A percentile compares a stretch with the other conserved stretches of the same genome.
Conservation (phyloP, 228 moss, liverwort and hornwort species). For the Sphagnum fallax region DNA sequence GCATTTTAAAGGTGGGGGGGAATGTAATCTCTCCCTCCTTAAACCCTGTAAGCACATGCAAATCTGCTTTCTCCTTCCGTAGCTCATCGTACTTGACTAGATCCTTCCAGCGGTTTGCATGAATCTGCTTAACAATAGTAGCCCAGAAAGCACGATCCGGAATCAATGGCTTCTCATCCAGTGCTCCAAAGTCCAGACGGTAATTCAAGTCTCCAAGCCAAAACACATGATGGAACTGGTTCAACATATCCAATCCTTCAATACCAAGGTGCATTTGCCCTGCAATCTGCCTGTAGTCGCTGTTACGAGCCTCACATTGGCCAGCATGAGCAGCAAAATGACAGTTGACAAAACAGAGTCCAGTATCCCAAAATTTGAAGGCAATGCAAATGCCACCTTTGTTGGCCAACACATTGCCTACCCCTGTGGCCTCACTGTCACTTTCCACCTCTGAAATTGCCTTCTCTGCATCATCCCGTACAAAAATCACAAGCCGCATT, state of each 20-base stretch:
- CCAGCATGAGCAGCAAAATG: conserved; percentile 96
- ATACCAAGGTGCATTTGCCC: conserved; percentile 79
- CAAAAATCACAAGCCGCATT: conserved; percentile 94
- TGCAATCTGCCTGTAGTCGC: conserved; percentile 86
- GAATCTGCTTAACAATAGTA: conserved; percentile 74
- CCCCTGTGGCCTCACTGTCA: conserved; percentile 93
- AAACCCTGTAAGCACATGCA: conserved; percentile 70
- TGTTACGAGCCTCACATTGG: conserved; percentile 91
- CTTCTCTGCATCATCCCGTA: conserved; percentile 83
- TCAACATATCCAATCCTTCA: conserved; percentile 87
- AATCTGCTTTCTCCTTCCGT: conserved; percentile 64
- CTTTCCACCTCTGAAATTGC: conserved; percentile 88
- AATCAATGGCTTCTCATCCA: conserved; percentile 51
- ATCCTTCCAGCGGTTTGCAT: conserved; percentile 54
- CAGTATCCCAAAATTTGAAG: conserved; percentile 98
- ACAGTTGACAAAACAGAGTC: conserved; percentile 94
- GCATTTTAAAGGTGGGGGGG: conserved; percentile 97
- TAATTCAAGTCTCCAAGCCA: conserved; percentile 99
- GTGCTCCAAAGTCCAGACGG: conserved; percentile 71
- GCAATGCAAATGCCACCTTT: conserved; percentile 94
- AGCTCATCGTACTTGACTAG: conserved; percentile 87
- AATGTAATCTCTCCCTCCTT: conserved; percentile 92
- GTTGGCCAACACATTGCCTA: conserved; percentile 97
- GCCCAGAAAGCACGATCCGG: conserved; percentile 80
- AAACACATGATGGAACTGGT: conserved; percentile 95